A percentile compares a stretch with the other conserved stretches of the same genome.
Conservation (phyloP, 2,329 filamentous ascomycete genomes). For the Nemania diffusa region DNA sequence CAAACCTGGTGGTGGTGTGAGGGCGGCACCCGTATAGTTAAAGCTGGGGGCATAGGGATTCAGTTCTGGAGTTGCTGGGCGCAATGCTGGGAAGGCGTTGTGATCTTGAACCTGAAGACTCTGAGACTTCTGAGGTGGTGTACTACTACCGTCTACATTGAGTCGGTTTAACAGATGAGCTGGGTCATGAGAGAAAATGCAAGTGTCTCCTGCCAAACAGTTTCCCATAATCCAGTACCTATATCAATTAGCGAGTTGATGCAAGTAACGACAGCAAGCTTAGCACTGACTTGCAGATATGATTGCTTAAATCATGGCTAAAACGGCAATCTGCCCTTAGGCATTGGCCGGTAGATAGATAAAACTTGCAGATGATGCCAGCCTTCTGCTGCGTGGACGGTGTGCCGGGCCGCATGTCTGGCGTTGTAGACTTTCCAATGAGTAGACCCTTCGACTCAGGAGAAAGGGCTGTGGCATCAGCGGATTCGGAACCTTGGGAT, state of each 20-base stretch:
- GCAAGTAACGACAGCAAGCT: constrained; percentile 71
- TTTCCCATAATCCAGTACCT: constrained; percentile 97
- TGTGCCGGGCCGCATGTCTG: constrained; percentile 78
- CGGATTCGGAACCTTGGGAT: constrained; percentile 64
- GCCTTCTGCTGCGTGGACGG: constrained; percentile 82
- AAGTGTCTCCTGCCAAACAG: constrained; percentile 91
- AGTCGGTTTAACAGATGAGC: constrained; percentile 85
- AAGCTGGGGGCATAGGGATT: constrained; percentile 62
- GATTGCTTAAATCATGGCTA: constrained; percentile 93
- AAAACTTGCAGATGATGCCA: constrained; percentile 96
- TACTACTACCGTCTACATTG: constrained; percentile 74
- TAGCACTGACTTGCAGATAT: constrained; percentile 91
- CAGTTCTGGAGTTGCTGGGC: constrained; percentile 68
- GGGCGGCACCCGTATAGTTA: constrained; percentile 63
- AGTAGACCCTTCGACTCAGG: constrained; percentile 74
- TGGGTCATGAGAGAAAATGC: constrained; percentile 97
- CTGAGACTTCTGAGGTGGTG: constrained; percentile 72
- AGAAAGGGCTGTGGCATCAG: constrained; percentile 55
- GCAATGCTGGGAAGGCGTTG: constrained; percentile 83
- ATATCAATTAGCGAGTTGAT: constrained; percentile 28
- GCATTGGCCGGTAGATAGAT: constrained; percentile 93
- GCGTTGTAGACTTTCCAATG: constrained; percentile 89
- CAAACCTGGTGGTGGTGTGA: constrained; percentile 76
- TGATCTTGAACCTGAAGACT: constrained; percentile 85
- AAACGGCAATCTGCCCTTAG: constrained; percentile 96